A percentile compares a stretch with the other conserved stretches of the same genome.
Evolutionary conservation across 306 rosid species (phyloP).

Genomic region (Cicer chorassanicum): DNA sequence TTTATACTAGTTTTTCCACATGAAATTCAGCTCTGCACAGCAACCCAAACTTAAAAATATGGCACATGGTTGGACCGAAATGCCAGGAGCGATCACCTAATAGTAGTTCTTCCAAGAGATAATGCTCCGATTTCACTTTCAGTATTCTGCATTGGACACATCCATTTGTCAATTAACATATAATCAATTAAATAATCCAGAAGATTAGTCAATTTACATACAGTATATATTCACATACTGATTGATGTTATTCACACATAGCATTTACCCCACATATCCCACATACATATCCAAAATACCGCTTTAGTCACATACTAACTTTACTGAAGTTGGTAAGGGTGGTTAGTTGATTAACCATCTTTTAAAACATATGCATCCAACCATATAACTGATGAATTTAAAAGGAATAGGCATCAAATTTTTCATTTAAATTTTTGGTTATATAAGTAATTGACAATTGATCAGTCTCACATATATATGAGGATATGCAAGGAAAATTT

Average conservation of each 20-base stretch:
- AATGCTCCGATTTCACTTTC: constrained; percentile 96
- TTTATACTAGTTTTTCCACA: constrained; percentile 32
- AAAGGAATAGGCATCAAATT: too few species aligned
- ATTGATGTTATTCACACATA: constrained; percentile 1
- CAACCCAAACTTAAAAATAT: constrained; percentile 38
- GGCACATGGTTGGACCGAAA: constrained; percentile 28
- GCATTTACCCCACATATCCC: constrained; percentile 10
- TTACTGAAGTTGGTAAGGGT: too few species aligned
- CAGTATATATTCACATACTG: background rate
- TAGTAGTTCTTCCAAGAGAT: constrained; percentile 84
- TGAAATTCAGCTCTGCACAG: constrained; percentile 32
- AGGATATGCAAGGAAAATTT: constrained; percentile 4
- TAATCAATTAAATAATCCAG: constrained; percentile 25
- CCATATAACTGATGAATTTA: constrained; percentile 4
- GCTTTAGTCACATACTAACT: constrained; percentile 6
- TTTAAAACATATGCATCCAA: background rate
- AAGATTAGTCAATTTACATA: constrained; percentile 5
- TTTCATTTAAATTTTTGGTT: background rate
- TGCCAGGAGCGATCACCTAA: constrained; percentile 61
- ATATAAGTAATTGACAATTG: background rate
- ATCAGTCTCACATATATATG: constrained; percentile 11
- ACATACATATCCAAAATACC: constrained; percentile 12
- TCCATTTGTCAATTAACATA: constrained; percentile 29
- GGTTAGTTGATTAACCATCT: too few species aligned
- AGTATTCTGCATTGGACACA: constrained; percentile 69